phyloP scores from a whole-genome alignment of 306 rosid genomes.

The Vachellia pachyceras region DNA sequence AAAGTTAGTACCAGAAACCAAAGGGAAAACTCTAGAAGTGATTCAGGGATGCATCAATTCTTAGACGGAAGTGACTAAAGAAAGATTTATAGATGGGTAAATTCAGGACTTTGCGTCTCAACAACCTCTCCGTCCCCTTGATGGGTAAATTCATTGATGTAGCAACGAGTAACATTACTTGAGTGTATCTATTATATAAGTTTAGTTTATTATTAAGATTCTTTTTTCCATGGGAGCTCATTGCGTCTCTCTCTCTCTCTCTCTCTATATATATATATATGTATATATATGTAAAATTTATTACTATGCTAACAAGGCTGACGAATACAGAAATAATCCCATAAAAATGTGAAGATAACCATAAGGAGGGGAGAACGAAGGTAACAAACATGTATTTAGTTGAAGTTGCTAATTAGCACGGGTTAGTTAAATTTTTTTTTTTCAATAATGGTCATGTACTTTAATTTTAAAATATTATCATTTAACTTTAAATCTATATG shows the following conservation, averaged over 20 bases:
- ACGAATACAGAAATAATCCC: background rate
- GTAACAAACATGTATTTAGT: too few relatives aligned
- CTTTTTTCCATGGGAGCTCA: background rate
- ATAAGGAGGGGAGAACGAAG: too few relatives aligned
- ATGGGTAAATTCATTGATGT: too few relatives aligned
- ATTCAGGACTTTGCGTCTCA: background rate
- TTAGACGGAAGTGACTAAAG: constrained; percentile 8
- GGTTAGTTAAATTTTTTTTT: too few relatives aligned
- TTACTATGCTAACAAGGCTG: background rate
- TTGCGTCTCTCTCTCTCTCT: background rate
- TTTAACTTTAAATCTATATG: too few relatives aligned
- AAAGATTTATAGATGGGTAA: background rate
- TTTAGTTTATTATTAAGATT: background rate
- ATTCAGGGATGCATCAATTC: constrained; percentile 69
- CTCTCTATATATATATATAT: background rate
- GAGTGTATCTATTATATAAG: constrained; percentile 5
- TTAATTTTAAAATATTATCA: too few relatives aligned
- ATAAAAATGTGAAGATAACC: too few relatives aligned
- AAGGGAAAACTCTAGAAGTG: constrained; percentile 85
- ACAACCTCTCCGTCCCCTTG: background rate
- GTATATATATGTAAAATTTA: too few relatives aligned
- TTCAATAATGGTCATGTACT: too few relatives aligned
- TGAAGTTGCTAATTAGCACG: too few relatives aligned
- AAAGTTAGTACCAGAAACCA: constrained; percentile 79
- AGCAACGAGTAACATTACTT: background rate